phyloP scores from a whole-genome alignment of 108 stramenopile genomes.

The Discostella stelligeroides region DNA sequence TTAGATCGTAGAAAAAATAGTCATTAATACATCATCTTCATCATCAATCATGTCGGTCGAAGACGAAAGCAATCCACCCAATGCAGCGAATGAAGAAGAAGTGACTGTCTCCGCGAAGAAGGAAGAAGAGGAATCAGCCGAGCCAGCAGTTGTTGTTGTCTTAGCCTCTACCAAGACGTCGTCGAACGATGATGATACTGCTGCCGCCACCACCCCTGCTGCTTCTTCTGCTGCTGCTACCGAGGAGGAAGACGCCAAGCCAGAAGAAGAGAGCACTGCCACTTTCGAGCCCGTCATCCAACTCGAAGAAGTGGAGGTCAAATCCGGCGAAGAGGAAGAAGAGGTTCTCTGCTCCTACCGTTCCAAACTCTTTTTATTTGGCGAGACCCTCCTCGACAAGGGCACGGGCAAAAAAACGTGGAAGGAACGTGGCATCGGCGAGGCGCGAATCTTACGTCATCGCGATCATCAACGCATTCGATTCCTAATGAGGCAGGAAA shows the following conservation, averaged over 20 bases:
- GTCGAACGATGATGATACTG: too few relatives aligned
- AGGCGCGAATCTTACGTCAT: slow-evolving; percentile 96
- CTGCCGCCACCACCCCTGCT: too few relatives aligned
- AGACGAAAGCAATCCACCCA: slow-evolving; percentile 17
- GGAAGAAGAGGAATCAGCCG: neutral
- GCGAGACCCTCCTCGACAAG: slow-evolving; percentile 97
- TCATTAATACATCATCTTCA: too few relatives aligned
- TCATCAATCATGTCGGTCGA: slow-evolving; percentile 34
- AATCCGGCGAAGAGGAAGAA: slow-evolving; percentile 98
- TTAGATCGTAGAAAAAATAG: too few relatives aligned
- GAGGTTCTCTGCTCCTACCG: slow-evolving; percentile 71
- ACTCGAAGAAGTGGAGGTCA: slow-evolving; percentile 98
- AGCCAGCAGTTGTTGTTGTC: too few relatives aligned
- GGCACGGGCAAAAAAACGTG: slow-evolving; percentile 97
- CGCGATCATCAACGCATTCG: slow-evolving; percentile 87
- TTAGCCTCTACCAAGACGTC: too few relatives aligned
- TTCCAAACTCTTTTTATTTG: slow-evolving; percentile 95
- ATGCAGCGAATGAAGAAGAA: slow-evolving; percentile 12
- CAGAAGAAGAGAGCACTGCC: slow-evolving; percentile 89
- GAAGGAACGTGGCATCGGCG: slow-evolving; percentile 98
- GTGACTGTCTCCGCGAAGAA: slow-evolving; percentile 11
- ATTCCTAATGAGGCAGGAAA: slow-evolving; percentile 98
- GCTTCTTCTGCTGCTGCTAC: neutral
- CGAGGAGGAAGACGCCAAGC: slow-evolving; percentile 40
- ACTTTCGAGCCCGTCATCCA: slow-evolving; percentile 92